Percentiles rank a stretch among this genome's conserved stretches.
phyloP scores from a whole-genome alignment of 441 rosid genomes.

The Viola pubescens region DNA sequence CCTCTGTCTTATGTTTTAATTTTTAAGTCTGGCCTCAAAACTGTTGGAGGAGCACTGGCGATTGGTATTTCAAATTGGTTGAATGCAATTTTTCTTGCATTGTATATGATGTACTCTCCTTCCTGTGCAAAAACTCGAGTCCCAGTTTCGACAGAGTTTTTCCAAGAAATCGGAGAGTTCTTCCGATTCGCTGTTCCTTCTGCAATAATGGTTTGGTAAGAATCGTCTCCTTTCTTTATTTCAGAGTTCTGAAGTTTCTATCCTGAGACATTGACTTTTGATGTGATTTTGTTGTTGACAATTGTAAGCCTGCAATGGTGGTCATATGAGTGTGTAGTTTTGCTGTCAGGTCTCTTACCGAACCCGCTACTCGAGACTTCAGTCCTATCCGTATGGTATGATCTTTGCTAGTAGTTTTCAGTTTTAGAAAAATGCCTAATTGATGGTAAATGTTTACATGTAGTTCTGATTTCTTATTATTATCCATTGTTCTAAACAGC shows the following conservation, averaged over 20 bases:
- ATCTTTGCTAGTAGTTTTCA: too few species aligned
- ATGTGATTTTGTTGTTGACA: background rate
- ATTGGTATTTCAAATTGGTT: conserved; percentile 60
- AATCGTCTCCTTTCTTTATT: background rate
- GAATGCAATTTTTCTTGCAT: conserved; percentile 41
- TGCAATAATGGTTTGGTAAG: conserved; percentile 76
- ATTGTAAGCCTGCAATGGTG: conserved; percentile 45
- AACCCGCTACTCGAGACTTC: conserved; percentile 29
- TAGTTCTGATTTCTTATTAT: too few species aligned
- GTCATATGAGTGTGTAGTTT: conserved; percentile 33
- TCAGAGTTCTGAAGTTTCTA: background rate
- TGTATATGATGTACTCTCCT: conserved; percentile 51
- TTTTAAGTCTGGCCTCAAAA: conserved; percentile 41
- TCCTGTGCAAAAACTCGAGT: conserved; percentile 44
- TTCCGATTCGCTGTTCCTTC: conserved; percentile 72
- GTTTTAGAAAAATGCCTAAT: too few species aligned
- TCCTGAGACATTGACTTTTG: background rate
- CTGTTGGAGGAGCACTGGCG: conserved; percentile 59
- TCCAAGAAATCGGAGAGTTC: conserved; percentile 52
- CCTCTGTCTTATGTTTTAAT: conserved; percentile 55
- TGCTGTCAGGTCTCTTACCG: conserved; percentile 41
- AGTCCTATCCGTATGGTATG: too few species aligned
- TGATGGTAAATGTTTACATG: too few species aligned
- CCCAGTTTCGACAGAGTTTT: conserved; percentile 37
- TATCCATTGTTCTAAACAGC: too few species aligned